Base-by-base conservation (phyloP, 495 filamentous ascomycete species). In the Delitschia confertaspora region DNA sequence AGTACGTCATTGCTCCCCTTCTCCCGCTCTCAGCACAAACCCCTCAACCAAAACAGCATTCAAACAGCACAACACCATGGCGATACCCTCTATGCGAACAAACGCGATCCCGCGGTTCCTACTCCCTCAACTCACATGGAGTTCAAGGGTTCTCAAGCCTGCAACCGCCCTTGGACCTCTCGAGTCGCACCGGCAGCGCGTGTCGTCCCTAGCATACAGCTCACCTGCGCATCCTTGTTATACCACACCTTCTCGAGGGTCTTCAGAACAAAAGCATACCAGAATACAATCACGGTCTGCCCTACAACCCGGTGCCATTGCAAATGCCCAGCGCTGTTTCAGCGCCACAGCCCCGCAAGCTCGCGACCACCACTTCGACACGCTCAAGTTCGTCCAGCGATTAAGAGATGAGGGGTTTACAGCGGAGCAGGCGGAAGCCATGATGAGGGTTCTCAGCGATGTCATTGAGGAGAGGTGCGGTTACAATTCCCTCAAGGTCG, bases 391-490 rank as follows among this genome's bases (percentile, higher is more conserved):
- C 60, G 89, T 96, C 10, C 82, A 94, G 62, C 78, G 87, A 27
- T 74, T 99, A 6, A 76, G 86, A 59, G 74, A 74, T 46, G 91
- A 99, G 58, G 93, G 93, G 0, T 95, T 99, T 61, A 93, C 85
- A 18, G 91, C 96, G 62, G 83, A 91, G 52, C 91, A 99, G 59
- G 77, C 86, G 5, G 86, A 88, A 4, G 91, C 91, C 16, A 84
- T 95, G 85, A 95, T 99, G 91, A 82, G 83, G 55, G 87, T 96
- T 3, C 72, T 99, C 14, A 88, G 87, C 62, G 88, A 96, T 64
- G 88, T 96, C 25, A 95, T 99, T 52, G 83, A 95, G 61, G 91
- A 99, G 64, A 93, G 80, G 80, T 76, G 55, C 32, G 56, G 32
- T 6, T 17, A 9, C 36, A 13, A 7, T n/a, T n/a, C n/a, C 23